These are phyloP conservation scores for Stenocarpella maydis DNA, from an alignment of 2,329 filamentous ascomycete species.

Conservation along the genomic window DNA sequence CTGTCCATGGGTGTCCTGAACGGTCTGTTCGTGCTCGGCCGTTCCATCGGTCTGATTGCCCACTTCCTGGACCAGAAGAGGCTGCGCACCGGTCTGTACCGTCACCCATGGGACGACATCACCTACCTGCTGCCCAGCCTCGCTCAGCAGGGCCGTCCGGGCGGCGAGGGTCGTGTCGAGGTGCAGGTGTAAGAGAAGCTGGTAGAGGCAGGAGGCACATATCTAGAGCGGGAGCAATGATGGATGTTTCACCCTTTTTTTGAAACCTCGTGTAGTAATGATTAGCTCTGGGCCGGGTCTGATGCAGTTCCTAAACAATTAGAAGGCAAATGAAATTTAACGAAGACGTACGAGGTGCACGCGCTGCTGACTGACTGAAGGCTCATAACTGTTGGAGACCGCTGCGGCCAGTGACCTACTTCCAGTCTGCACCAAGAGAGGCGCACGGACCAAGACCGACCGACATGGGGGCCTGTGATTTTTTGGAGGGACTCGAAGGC, in stretches of 20 bases:
- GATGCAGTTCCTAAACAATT: slow-evolving; percentile 33
- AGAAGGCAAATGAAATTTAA: slow-evolving; percentile 30
- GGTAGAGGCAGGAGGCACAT: slow-evolving; percentile 28
- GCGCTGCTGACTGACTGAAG: background rate
- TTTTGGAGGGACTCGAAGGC: slow-evolving; percentile 16
- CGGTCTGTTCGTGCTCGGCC: slow-evolving; percentile 97
- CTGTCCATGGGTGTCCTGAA: slow-evolving; percentile 99
- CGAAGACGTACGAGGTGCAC: slow-evolving; percentile 3
- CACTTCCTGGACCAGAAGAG: slow-evolving; percentile 99
- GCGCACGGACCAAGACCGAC: slow-evolving; percentile 20
- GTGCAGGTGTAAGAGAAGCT: slow-evolving; percentile 70
- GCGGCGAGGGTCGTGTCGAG: slow-evolving; percentile 87
- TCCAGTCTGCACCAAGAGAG: background rate
- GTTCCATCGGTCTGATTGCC: slow-evolving; percentile 98
- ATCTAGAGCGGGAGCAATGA: slow-evolving; percentile 29
- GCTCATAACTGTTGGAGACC: background rate
- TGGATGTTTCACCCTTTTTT: slow-evolving; percentile 28
- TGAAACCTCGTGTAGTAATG: slow-evolving; percentile 36
- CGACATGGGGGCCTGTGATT: slow-evolving; percentile 3
- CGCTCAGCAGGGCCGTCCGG: slow-evolving; percentile 72
- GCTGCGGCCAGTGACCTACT: no score
- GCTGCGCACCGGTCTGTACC: slow-evolving; percentile 96
- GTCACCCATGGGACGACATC: slow-evolving; percentile 99
- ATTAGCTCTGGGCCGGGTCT: slow-evolving; percentile 34
- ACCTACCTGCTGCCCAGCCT: slow-evolving; percentile 91